These are phyloP conservation scores for Trametes elegans DNA, from an alignment of 768 basidiomycete species.

Conservation along the genomic window DNA sequence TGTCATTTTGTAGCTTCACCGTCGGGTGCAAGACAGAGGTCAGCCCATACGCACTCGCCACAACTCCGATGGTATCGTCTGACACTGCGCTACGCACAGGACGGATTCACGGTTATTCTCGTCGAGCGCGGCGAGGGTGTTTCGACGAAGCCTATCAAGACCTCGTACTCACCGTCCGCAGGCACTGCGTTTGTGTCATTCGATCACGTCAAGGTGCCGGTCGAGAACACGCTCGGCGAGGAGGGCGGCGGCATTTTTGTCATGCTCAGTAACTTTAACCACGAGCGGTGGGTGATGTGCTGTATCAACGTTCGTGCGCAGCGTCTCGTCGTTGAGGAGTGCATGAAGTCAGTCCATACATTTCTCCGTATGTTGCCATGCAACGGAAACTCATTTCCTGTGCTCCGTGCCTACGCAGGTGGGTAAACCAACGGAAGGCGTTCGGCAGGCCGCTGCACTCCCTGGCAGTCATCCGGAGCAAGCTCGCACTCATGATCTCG, in stretches of 20 bases:
- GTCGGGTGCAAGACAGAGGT: conserved; percentile 68
- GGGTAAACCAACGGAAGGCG: conserved; percentile 87
- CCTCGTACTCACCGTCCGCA: conserved; percentile 81
- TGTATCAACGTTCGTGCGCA: conserved; percentile 65
- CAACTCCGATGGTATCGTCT: conserved; percentile 31
- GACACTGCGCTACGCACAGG: conserved; percentile 11
- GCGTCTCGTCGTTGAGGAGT: conserved; percentile 75
- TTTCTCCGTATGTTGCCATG: conserved; percentile 60
- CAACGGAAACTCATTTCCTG: conserved; percentile 77
- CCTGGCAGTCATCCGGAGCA: conserved; percentile 85
- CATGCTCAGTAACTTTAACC: conserved; percentile 80
- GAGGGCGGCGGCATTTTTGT: conserved; percentile 74
- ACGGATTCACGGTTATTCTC: conserved; percentile 83
- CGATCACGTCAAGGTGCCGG: conserved; percentile 82
- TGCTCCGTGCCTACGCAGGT: conserved; percentile 39
- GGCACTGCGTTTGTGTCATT: conserved; percentile 84
- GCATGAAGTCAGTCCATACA: conserved; percentile 54
- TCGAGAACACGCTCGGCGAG: conserved; percentile 81
- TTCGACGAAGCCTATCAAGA: conserved; percentile 83
- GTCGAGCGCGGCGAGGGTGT: conserved; percentile 81
- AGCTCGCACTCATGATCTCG: conserved; percentile 87
- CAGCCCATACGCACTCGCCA: background rate
- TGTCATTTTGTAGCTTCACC: conserved; percentile 46
- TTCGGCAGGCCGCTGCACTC: conserved; percentile 85
- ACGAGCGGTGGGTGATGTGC: conserved; percentile 92